phyloP scores from a whole-genome alignment of 2,329 filamentous ascomycete species.

The Fusarium pseudoanthophilum region DNA sequence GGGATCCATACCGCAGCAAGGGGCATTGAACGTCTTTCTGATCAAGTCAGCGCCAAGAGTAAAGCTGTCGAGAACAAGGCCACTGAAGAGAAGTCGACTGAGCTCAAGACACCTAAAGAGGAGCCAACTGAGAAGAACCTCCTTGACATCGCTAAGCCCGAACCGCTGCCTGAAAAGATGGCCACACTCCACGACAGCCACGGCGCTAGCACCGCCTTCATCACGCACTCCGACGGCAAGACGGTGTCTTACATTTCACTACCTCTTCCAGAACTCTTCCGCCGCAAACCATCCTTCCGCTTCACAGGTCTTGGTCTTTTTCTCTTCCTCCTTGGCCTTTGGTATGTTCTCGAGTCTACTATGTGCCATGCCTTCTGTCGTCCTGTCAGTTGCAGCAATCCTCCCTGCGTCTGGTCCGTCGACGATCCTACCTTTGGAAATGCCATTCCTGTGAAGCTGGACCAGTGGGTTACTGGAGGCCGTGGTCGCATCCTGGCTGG shows the following conservation, averaged over 20 bases:
- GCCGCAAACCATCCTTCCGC: constrained; percentile 55
- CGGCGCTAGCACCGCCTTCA: constrained; percentile 30
- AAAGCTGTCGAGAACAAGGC: constrained; percentile 27
- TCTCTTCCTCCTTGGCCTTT: constrained; percentile 57
- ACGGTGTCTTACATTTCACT: constrained; percentile 54
- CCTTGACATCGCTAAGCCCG: constrained; percentile 6
- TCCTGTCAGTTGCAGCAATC: constrained; percentile 59
- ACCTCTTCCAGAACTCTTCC: constrained; percentile 60
- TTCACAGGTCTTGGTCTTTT: constrained; percentile 61
- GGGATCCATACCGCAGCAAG: constrained; percentile 66
- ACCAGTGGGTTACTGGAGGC: constrained; percentile 69
- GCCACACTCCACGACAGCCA: constrained; percentile 16
- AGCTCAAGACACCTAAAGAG: constrained; percentile 7
- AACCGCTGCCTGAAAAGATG: constrained; percentile 27
- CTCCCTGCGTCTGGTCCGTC: constrained; percentile 64
- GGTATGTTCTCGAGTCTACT: constrained; percentile 64
- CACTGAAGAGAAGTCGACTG: constrained; percentile 1
- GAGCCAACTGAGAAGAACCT: constrained; percentile 16
- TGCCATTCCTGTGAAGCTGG: constrained; percentile 70
- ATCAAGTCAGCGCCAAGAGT: constrained; percentile 57
- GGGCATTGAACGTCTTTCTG: constrained; percentile 68
- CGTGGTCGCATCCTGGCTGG: constrained; percentile 55
- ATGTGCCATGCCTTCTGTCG: constrained; percentile 67
- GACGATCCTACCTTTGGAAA: constrained; percentile 70
- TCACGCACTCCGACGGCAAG: constrained; percentile 9